These are phyloP conservation scores for Zymoseptoria tritici DNA, from an alignment of 2,329 filamentous ascomycete species.

Conservation along the genomic window DNA sequence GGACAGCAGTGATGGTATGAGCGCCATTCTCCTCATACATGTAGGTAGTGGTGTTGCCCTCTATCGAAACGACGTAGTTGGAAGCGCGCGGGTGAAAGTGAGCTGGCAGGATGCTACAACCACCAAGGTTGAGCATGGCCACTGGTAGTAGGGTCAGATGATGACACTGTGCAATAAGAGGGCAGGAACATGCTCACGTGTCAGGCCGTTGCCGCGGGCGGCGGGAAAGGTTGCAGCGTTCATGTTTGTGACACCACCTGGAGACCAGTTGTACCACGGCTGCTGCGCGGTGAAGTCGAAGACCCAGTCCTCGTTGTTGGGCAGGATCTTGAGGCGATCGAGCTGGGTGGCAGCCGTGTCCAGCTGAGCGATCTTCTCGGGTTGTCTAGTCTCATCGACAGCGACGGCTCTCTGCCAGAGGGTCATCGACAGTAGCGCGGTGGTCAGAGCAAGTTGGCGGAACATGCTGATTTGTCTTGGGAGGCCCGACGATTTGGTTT, in stretches of 20 bases:
- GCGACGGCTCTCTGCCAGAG: constrained; percentile 21
- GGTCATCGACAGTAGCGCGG: constrained; percentile 17
- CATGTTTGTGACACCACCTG: constrained; percentile 46
- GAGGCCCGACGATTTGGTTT: constrained; percentile 4
- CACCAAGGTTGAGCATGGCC: constrained; percentile 38
- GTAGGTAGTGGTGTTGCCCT: constrained; percentile 45
- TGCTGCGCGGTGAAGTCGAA: constrained; percentile 43
- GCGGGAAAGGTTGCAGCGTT: constrained; percentile 47
- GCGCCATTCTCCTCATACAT: constrained; percentile 49
- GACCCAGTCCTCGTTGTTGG: constrained; percentile 38
- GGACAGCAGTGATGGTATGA: constrained; percentile 33
- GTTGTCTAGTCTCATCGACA: constrained; percentile 35
- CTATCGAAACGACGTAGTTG: constrained; percentile 43
- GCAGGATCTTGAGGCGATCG: constrained; percentile 38
- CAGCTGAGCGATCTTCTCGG: constrained; percentile 34
- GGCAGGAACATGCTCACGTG: constrained; percentile 29
- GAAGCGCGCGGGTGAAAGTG: constrained; percentile 45
- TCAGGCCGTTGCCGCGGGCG: constrained; percentile 41
- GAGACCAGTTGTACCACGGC: constrained; percentile 35
- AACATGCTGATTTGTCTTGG: constrained; percentile 13
- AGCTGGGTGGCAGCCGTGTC: constrained; percentile 38
- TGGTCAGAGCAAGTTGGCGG: constrained; percentile 7
- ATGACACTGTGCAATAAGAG: not conserved
- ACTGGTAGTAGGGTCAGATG: constrained; percentile 17
- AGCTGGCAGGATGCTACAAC: constrained; percentile 46